Conservation (phyloP, 257 asterid species). For the Primulina eburnea region DNA sequence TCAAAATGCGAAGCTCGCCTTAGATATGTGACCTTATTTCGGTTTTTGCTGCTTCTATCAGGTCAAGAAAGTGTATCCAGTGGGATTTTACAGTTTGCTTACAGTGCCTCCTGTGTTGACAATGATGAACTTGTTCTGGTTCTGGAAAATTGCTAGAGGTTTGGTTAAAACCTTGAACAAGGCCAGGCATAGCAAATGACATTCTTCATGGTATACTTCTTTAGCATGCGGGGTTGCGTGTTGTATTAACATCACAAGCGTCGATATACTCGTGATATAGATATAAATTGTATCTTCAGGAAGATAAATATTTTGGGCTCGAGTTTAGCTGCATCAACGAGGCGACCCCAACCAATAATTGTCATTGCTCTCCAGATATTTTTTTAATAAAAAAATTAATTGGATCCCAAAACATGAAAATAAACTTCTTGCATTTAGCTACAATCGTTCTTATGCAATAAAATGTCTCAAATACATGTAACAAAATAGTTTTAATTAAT, state of each 20-base stretch:
- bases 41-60: slow-evolving; percentile 30
- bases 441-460: too few species aligned
- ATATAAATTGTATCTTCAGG: too few species aligned
- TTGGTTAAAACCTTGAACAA: slow-evolving; percentile 68
- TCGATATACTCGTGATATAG: neutral
- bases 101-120: slow-evolving; percentile 57
- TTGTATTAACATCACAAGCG: neutral
- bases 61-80: slow-evolving; percentile 56
- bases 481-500: too few species aligned
- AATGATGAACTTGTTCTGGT: slow-evolving; percentile 72
- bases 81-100: slow-evolving; percentile 75
- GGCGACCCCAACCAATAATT: too few species aligned
- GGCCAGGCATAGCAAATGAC: slow-evolving; percentile 49
- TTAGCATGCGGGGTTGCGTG: slow-evolving; percentile 13
- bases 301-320: too few species aligned
- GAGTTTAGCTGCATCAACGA: too few species aligned
- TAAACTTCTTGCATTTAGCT: too few species aligned
- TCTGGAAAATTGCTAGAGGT: slow-evolving; percentile 79
- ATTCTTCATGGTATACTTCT: slow-evolving; percentile 2
- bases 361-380: too few species aligned
- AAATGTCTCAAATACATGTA: too few species aligned
- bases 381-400: too few species aligned
- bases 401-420: too few species aligned
- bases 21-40: neutral
- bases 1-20: neutral